Evolutionary conservation across 805 yeast species (phyloP).

Genomic region (Hanseniaspora opuntiae): DNA sequence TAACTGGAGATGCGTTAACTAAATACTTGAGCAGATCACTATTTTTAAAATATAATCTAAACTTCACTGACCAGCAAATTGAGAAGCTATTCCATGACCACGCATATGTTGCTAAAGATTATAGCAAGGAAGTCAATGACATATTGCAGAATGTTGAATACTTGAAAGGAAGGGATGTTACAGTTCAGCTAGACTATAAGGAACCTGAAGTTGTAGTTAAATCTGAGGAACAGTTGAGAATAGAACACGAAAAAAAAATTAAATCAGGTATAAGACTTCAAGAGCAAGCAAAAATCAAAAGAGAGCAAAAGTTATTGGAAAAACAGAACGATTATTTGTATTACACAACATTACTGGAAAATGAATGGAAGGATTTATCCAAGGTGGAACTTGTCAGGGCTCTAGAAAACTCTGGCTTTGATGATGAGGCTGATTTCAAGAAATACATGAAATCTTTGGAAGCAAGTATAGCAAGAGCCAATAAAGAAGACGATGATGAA

Average conservation of each 20-base stretch:
- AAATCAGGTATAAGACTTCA: conserved; percentile 83
- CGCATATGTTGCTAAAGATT: conserved; percentile 65
- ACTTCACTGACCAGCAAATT: conserved; percentile 68
- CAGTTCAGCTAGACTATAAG: conserved; percentile 69
- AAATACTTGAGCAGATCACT: conserved; percentile 50
- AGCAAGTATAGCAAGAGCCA: conserved; percentile 53
- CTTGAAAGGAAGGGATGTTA: conserved; percentile 56
- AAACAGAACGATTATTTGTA: conserved; percentile 71
- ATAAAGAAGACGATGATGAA: conserved; percentile 48
- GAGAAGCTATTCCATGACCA: conserved; percentile 56
- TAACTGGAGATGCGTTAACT: conserved; percentile 75
- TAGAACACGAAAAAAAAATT: conserved; percentile 63
- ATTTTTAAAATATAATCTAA: conserved; percentile 67
- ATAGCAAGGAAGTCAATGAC: conserved; percentile 44
- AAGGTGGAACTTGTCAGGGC: conserved; percentile 43
- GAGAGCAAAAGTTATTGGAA: conserved; percentile 66
- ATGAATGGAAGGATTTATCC: conserved; percentile 34
- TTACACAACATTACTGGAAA: conserved; percentile 42
- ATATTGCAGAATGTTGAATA: conserved; percentile 45
- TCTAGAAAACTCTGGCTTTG: conserved; percentile 62
- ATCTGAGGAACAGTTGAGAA: conserved; percentile 65
- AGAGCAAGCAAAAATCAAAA: conserved; percentile 77
- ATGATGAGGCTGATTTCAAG: conserved; percentile 55
- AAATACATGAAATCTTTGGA: conserved; percentile 55
- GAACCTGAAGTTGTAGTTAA: conserved; percentile 57